Base-by-base conservation (phyloP, 139 green algal genomes). In the Chlamydomonas sp. region DNA sequence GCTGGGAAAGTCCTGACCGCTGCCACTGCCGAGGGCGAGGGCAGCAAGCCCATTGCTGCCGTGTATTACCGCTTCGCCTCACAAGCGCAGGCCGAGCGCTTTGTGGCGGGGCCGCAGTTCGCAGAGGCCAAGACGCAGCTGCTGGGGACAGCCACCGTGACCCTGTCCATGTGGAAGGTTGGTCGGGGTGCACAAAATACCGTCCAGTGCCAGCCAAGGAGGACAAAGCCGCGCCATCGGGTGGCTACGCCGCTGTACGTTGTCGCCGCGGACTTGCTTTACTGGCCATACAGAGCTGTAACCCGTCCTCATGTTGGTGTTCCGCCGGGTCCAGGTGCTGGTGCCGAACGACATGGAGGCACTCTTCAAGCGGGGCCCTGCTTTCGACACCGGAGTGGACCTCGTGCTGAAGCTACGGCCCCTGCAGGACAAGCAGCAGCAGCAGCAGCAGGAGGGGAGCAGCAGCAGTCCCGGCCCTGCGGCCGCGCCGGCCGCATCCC, bases 311-410 rank as follows among this genome's bases (percentile, higher is more conserved):
- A 9, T 49, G 74, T 79, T 49, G 31, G 31, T 49, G 31, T 49
- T 49, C 31, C 31, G 31, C 31, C 31, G 31, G 31, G 31, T 62
- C 10, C 59, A 85, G 75, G 89, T 85, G 3, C 31, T 82, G 59
- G 85, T 92, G 9, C 72, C 89, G 9, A 90, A 89, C n/a, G 81
- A 85, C 66, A 86, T 92, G 64, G 89, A 92, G 82, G 81, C 85
- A 18, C 76, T 92, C 20, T 92, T 92, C 63, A 71, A 86, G 59
- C 85, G 89, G 0, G 89, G 89, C 0, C 81, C 87, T 9, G 85
- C 87, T 14, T 92, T 86, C 68, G 89, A 78, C 0, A 71, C 63
- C 12, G 89, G 89, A 0, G 66, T 89, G 8, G 89, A 92, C 81
- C 82, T 89, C 5, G 18, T 92, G 9, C 72, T 92, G 59, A 5